phyloP scores from a whole-genome alignment of 164 flowering plant genomes.

The Sedum album region DNA sequence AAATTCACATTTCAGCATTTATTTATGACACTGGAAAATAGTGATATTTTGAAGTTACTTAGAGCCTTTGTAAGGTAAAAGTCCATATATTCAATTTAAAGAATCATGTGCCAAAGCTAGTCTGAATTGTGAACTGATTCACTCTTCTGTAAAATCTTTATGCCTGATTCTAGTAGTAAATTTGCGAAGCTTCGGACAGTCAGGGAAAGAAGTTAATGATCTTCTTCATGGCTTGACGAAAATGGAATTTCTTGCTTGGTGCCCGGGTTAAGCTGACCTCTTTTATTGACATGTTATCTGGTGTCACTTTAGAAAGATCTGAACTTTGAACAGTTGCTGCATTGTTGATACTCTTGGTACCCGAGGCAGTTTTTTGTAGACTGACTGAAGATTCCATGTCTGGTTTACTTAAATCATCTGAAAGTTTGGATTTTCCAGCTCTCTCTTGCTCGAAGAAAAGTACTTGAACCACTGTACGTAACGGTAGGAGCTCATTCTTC shows the following conservation, averaged over 20 bases:
- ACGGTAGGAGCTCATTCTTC: constrained; percentile 68
- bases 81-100: background rate
- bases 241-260: background rate
- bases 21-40: too few relatives aligned
- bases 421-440: constrained; percentile 17
- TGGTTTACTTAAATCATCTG: constrained; percentile 12
- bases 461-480: constrained; percentile 86
- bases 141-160: background rate
- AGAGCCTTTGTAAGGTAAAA: background rate
- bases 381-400: constrained; percentile 6
- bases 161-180: background rate
- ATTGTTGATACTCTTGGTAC: background rate
- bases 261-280: constrained; percentile 3
- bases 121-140: background rate
- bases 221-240: background rate
- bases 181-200: background rate
- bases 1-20: too few relatives aligned
- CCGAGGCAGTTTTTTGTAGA: background rate
- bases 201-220: background rate
- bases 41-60: background rate
- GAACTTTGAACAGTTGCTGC: background rate
- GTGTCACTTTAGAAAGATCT: background rate
- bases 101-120: background rate
- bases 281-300: background rate
- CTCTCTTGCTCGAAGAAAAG: constrained; percentile 74